A percentile compares a stretch with the other conserved stretches of the same genome.
Evolutionary conservation across 257 asterid genomes (phyloP).

Genomic region (Salvia rosmarinus): DNA sequence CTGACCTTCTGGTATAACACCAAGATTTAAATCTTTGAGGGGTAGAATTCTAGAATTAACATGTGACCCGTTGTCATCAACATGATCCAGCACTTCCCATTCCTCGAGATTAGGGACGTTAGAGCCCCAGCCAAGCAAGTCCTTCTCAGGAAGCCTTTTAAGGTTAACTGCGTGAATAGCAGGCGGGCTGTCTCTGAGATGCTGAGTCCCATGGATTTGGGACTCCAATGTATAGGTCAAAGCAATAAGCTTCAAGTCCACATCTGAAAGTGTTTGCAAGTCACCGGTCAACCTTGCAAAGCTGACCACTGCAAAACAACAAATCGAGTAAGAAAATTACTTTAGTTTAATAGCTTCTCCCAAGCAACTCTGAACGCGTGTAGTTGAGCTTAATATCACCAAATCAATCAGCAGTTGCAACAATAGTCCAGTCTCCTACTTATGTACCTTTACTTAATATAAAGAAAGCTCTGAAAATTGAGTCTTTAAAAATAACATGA

Average conservation of each 20-base stretch:
- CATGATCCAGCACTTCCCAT: conserved; percentile 93
- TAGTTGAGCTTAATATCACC: neutral
- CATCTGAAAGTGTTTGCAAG: conserved; percentile 96
- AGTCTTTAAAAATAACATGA: conserved; percentile 4
- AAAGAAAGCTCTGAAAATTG: conserved; percentile 1
- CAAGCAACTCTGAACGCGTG: neutral
- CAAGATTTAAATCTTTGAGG: conserved; percentile 62
- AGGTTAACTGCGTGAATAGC: conserved; percentile 76
- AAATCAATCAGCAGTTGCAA: conserved; percentile 1
- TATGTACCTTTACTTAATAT: neutral
- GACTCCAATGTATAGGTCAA: conserved; percentile 79
- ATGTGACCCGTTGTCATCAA: conserved; percentile 51
- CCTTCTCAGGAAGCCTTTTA: conserved; percentile 92
- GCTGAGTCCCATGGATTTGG: conserved; percentile 80
- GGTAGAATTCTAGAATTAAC: conserved; percentile 75
- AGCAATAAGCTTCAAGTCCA: conserved; percentile 95
- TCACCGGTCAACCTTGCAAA: conserved; percentile 98
- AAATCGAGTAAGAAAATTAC: conserved; percentile 23
- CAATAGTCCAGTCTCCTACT: neutral
- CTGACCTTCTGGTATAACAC: conserved; percentile 48
- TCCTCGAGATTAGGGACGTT: conserved; percentile 91
- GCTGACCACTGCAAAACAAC: conserved; percentile 60
- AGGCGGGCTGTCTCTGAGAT: conserved; percentile 84
- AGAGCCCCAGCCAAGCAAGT: conserved; percentile 97
- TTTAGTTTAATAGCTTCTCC: neutral